phyloP scores from a whole-genome alignment of 2,329 filamentous ascomycete genomes.

The Claviceps maximensis region DNA sequence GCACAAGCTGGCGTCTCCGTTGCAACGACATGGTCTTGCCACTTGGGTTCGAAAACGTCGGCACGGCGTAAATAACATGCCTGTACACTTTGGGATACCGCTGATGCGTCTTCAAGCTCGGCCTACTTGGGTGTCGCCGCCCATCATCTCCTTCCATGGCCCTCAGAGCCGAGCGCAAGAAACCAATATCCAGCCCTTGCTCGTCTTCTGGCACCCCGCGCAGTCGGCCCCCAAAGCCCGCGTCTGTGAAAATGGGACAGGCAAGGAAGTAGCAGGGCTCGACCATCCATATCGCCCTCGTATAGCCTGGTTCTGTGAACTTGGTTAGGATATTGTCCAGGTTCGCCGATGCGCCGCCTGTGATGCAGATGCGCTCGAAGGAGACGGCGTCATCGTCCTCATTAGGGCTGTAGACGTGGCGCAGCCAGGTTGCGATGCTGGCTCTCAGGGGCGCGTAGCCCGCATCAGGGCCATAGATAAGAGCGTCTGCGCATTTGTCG shows the following conservation, averaged over 20 bases:
- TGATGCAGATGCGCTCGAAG: slow-evolving; percentile 56
- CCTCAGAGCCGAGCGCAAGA: slow-evolving; percentile 19
- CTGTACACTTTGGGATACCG: slow-evolving; percentile 55
- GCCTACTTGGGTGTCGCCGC: slow-evolving; percentile 8
- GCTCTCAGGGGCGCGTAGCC: slow-evolving; percentile 59
- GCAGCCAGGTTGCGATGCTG: slow-evolving; percentile 58
- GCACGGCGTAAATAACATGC: slow-evolving; percentile 78
- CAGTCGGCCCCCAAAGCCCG: slow-evolving; percentile 55
- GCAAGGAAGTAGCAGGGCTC: slow-evolving; percentile 77
- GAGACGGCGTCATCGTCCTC: neutral
- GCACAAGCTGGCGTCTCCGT: slow-evolving; percentile 55
- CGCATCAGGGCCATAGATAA: slow-evolving; percentile 68
- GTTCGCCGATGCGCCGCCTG: slow-evolving; percentile 75
- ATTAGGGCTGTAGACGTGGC: slow-evolving; percentile 14
- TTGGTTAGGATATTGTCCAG: slow-evolving; percentile 64
- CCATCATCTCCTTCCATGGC: slow-evolving; percentile 14
- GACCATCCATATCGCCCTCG: slow-evolving; percentile 65
- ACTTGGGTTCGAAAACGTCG: slow-evolving; percentile 80
- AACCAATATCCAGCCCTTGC: slow-evolving; percentile 59
- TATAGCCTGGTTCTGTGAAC: slow-evolving; percentile 67
- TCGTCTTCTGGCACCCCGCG: slow-evolving; percentile 63
- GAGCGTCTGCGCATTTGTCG: slow-evolving; percentile 15
- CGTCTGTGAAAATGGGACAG: slow-evolving; percentile 73
- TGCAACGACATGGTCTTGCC: slow-evolving; percentile 65
- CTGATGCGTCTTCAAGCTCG: slow-evolving; percentile 3